These are phyloP conservation scores for Dysphania ambrosioides DNA, from an alignment of 148 eudicot genomes.

Conservation along the genomic window DNA sequence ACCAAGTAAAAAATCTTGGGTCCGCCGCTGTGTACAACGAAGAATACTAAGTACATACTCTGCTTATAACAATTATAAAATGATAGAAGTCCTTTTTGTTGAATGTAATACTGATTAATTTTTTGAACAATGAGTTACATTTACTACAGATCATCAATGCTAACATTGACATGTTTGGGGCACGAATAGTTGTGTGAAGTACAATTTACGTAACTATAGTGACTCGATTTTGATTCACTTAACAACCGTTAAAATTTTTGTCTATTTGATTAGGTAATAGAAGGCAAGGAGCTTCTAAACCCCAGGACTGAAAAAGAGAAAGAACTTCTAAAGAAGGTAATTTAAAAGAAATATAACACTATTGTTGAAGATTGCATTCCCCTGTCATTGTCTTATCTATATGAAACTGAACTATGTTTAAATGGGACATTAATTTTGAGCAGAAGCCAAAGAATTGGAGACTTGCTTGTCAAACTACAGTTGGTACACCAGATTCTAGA, in stretches of 20 bases:
- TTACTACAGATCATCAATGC: too few species aligned
- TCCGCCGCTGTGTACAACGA: too few species aligned
- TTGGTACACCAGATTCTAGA: constrained; percentile 66
- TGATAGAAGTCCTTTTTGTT: too few species aligned
- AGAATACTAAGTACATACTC: too few species aligned
- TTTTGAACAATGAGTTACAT: too few species aligned
- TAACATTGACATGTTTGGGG: too few species aligned
- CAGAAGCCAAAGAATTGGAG: constrained; percentile 90
- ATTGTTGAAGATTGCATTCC: too few species aligned
- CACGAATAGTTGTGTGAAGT: too few species aligned
- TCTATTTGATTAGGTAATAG: constrained; percentile 44
- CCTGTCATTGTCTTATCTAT: background rate
- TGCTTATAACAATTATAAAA: too few species aligned
- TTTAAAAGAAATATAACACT: background rate
- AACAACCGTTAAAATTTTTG: background rate
- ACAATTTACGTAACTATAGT: too few species aligned
- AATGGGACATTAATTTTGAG: background rate
- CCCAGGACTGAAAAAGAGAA: constrained; percentile 80
- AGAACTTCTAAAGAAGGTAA: constrained; percentile 70
- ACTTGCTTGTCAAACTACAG: constrained; percentile 79
- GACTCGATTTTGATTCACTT: too few species aligned
- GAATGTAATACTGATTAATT: background rate
- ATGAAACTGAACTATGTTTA: background rate
- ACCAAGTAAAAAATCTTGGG: too few species aligned
- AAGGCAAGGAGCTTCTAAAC: constrained; percentile 70